Evolutionary conservation across 2,329 filamentous ascomycete genomes (phyloP).

Genomic region (Leptodontidium sp.): DNA sequence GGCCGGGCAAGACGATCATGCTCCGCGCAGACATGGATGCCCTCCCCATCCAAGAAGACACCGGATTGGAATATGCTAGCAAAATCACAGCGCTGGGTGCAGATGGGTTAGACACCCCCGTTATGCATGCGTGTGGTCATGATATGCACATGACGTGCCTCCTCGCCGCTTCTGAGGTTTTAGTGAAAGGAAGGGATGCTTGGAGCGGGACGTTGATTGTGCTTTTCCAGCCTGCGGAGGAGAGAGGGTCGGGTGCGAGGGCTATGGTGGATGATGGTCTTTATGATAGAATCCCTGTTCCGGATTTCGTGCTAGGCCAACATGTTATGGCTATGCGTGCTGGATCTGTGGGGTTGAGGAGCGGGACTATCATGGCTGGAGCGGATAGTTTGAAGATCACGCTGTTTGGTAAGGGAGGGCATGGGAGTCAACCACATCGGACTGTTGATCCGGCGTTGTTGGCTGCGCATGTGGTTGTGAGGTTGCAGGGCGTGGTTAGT

Average conservation of each 20-base stretch:
- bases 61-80: conserved; percentile 63
- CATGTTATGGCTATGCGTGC: conserved; percentile 57
- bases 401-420: conserved; percentile 53
- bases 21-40: conserved; percentile 70
- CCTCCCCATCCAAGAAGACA: conserved; percentile 64
- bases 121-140: conserved; percentile 76
- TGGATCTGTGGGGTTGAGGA: conserved; percentile 47
- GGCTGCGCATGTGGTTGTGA: conserved; percentile 51
- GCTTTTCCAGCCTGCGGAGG: conserved; percentile 74
- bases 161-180: conserved; percentile 61
- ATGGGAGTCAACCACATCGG: conserved; percentile 52
- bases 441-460: conserved; percentile 57
- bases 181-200: conserved; percentile 52
- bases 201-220: conserved; percentile 72
- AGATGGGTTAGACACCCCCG: conserved; percentile 58
- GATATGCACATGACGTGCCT: conserved; percentile 70
- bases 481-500: conserved; percentile 51
- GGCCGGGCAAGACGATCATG: conserved; percentile 61
- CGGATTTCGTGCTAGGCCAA: conserved; percentile 62
- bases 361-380: conserved; percentile 48
- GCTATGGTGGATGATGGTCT: conserved; percentile 68
- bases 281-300: conserved; percentile 60
- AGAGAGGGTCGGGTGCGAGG: conserved; percentile 67
- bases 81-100: conserved; percentile 49
- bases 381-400: conserved; percentile 50